phyloP scores from a whole-genome alignment of 2,329 filamentous ascomycete genomes.

The Lojkania enalia region DNA sequence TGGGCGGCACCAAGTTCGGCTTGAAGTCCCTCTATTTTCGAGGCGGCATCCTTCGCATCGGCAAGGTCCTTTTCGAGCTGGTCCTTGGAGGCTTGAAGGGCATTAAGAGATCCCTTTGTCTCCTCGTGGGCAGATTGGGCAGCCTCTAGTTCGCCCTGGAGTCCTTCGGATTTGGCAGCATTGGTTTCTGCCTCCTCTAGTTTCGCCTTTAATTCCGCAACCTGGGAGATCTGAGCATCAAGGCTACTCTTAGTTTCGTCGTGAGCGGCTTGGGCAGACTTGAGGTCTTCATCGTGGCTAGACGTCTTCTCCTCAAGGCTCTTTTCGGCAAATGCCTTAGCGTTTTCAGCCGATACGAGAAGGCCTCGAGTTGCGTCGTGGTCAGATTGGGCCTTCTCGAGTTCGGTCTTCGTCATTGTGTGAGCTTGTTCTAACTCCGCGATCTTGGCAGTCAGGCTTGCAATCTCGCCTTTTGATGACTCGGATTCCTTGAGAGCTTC shows the following conservation, averaged over 20 bases:
- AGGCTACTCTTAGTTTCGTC: conserved; percentile 1
- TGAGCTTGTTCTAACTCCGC: conserved; percentile 17
- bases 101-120: conserved; percentile 13
- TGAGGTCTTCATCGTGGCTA: conserved; percentile 11
- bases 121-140: conserved; percentile 3
- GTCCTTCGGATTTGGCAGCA: background rate
- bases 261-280: conserved; percentile 2
- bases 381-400: conserved; percentile 10
- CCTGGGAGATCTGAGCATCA: background rate
- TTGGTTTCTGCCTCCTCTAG: background rate
- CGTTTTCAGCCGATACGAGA: conserved; percentile 12
- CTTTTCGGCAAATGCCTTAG: conserved; percentile 15
- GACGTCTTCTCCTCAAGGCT: conserved; percentile 10
- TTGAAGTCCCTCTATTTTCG: conserved; percentile 3
- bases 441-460: conserved; percentile 26
- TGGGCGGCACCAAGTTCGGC: conserved; percentile 7
- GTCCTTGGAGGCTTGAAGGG: conserved; percentile 19
- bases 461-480: conserved; percentile 27
- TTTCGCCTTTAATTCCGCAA: background rate
- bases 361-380: conserved; percentile 9
- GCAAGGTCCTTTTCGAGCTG: conserved; percentile 22
- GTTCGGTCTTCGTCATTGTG: background rate
- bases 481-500: conserved; percentile 28
- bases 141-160: conserved; percentile 7
- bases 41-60: background rate